Conservation (phyloP, 495 filamentous ascomycete genomes). For the Penicillium argentinense region DNA sequence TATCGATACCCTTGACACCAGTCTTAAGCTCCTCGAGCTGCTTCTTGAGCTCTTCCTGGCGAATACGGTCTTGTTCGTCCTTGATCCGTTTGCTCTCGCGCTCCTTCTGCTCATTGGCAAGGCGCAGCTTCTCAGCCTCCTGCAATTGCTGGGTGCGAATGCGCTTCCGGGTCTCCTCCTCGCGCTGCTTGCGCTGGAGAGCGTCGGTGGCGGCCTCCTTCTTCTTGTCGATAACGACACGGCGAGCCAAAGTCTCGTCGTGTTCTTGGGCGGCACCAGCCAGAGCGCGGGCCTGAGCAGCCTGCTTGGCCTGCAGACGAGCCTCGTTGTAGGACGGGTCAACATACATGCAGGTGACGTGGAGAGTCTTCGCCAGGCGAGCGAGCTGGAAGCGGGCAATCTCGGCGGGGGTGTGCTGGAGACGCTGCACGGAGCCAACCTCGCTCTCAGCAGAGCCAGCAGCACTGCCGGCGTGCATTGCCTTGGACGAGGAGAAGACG, state of each 20-base stretch:
- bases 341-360: conserved; percentile 90
- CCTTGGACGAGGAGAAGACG: conserved; percentile 95
- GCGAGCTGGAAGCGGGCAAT: conserved; percentile 94
- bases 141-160: conserved; percentile 80
- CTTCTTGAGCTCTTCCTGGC: conserved; percentile 90
- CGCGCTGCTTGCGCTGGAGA: conserved; percentile 82
- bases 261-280: conserved; percentile 91
- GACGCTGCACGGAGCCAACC: conserved; percentile 80
- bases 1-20: conserved; percentile 74
- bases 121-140: conserved; percentile 82
- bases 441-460: conserved; percentile 90
- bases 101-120: conserved; percentile 86
- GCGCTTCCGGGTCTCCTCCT: conserved; percentile 82
- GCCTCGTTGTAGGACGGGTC: conserved; percentile 83
- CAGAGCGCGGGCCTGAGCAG: conserved; percentile 75
- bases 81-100: conserved; percentile 86
- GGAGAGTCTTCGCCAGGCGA: conserved; percentile 86
- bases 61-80: conserved; percentile 87
- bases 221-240: conserved; percentile 90
- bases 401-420: conserved; percentile 96
- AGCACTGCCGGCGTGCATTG: conserved; percentile 78
- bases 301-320: conserved; percentile 74
- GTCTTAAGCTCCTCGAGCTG: conserved; percentile 95
- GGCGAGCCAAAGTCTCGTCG: conserved; percentile 80
- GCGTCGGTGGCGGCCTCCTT: conserved; percentile 89